These are phyloP conservation scores for Alternaria angustiovoidea DNA, from an alignment of 2,329 filamentous ascomycete species.

Conservation along the genomic window DNA sequence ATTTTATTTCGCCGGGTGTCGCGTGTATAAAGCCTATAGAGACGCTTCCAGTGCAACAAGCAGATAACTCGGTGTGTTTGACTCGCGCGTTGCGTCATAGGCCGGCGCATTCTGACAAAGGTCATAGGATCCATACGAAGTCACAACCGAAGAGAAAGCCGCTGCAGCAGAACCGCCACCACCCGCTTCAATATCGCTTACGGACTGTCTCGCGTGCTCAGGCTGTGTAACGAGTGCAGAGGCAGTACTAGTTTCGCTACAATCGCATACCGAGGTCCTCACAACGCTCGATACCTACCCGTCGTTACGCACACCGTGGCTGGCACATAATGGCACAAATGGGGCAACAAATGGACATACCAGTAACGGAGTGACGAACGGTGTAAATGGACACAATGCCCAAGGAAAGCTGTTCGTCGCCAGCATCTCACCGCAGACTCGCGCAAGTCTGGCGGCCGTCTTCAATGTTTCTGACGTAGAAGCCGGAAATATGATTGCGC, in stretches of 20 bases:
- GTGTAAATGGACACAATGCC: slow-evolving; percentile 26
- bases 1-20: slow-evolving; percentile 97
- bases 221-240: slow-evolving; percentile 98
- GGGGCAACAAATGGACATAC: slow-evolving; percentile 20
- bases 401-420: slow-evolving; percentile 85
- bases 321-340: slow-evolving; percentile 38
- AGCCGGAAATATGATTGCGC: slow-evolving; percentile 82
- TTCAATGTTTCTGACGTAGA: slow-evolving; percentile 76
- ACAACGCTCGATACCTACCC: slow-evolving; percentile 74
- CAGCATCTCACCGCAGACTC: slow-evolving; percentile 88
- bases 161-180: slow-evolving; percentile 63
- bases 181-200: slow-evolving; percentile 92
- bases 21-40: slow-evolving; percentile 98
- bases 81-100: slow-evolving; percentile 13
- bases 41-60: slow-evolving; percentile 73
- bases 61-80: slow-evolving; percentile 54
- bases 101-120: slow-evolving; percentile 36
- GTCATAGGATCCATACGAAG: slow-evolving; percentile 73
- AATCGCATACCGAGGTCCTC: slow-evolving; percentile 92
- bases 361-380: slow-evolving; percentile 16
- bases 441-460: slow-evolving; percentile 87
- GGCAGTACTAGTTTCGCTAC: slow-evolving; percentile 92
- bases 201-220: slow-evolving; percentile 96
- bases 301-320: slow-evolving; percentile 52
- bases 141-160: slow-evolving; percentile 88